Evolutionary conservation across 768 basidiomycete genomes (phyloP), one percentile per base, ranked within the genome.

Genomic region (Gymnopilus junonius): DNA sequence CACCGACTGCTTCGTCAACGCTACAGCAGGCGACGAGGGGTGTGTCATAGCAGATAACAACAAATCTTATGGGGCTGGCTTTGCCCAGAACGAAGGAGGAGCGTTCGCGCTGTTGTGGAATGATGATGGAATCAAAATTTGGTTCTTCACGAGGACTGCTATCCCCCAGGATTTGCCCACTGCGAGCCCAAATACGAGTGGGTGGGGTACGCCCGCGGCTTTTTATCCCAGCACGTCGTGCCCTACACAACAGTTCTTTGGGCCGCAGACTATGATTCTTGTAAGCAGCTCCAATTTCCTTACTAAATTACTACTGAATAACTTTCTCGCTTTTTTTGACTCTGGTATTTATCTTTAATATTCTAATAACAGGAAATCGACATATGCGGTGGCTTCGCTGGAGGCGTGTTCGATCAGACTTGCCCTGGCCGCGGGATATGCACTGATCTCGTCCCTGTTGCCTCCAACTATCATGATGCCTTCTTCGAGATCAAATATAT

Each of bases 181-280:
- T 1, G 31, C 56, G 15, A 62, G 20, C 27, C 64, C 61, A 11
- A 59, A 65, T 29, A 60, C 64, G 12, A 8, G 40, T 3, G 32
- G 31, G n/a, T 65, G 60, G 64, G 55, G 60, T 2, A 58, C 56
- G 20, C 64, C 64, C 8, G 40, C 54, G 6, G 61, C 64, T 10
- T 62, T 58, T 35, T 65, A 54, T 31, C 56, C 64, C 35, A 35
- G 35, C 21, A 45, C 60, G 8, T 55, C 55, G 1, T 65, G 64
- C 39, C 55, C 61, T 39, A 65, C 60, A 15, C 23, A 46, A 17
- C 58, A 58, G 29, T 62, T 59, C 57, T 65, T 65, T 23, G 64
- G 61, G 15, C 61, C 57, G 1, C 64, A 65, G 51, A 62, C 60
- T 31, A 61, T 65, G 56, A 62, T 65, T 25, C 64, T 65, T 25